phyloP scores from a whole-genome alignment of 352 stramenopile species.

The Phytophthora cryptogea region DNA sequence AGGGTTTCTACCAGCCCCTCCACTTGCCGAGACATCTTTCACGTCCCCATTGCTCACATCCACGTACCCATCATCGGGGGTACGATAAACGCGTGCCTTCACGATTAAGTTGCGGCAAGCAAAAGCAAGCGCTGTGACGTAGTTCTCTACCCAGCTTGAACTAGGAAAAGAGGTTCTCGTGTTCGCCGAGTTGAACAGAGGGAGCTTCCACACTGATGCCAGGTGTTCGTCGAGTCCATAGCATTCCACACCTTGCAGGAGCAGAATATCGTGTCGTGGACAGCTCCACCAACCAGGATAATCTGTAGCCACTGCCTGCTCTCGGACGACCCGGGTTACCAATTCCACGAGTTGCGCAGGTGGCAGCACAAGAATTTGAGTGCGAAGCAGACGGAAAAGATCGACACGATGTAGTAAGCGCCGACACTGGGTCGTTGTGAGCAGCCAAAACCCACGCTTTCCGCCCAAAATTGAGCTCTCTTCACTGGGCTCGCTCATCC shows the following conservation, averaged over 20 bases:
- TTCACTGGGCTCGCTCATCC: conserved; percentile 15
- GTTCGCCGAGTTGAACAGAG: conserved; percentile 58
- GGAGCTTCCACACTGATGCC: conserved; percentile 67
- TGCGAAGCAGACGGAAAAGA: conserved; percentile 76
- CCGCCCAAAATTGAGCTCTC: conserved; percentile 71
- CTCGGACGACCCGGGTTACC: conserved; percentile 54
- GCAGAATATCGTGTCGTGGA: conserved; percentile 75
- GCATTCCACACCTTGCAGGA: conserved; percentile 84
- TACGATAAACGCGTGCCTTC: conserved; percentile 21
- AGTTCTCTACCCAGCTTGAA: conserved; percentile 80
- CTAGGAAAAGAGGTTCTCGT: conserved; percentile 47
- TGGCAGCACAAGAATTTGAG: conserved; percentile 68
- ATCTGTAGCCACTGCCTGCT: conserved; percentile 28
- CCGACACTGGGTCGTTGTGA: conserved; percentile 59
- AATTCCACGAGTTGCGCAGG: conserved; percentile 65
- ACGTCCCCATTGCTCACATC: conserved; percentile 10
- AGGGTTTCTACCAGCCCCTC: conserved; percentile 1
- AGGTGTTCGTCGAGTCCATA: conserved; percentile 81
- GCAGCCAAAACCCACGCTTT: conserved; percentile 59
- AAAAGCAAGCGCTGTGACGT: conserved; percentile 51
- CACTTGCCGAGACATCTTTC: background rate
- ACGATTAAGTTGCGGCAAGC: conserved; percentile 41
- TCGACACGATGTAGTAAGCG: conserved; percentile 81
- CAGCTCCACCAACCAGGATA: conserved; percentile 80
- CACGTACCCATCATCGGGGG: conserved; percentile 16